Conservation (phyloP, 495 filamentous ascomycete species). For the Parachaetomium inaequale region DNA sequence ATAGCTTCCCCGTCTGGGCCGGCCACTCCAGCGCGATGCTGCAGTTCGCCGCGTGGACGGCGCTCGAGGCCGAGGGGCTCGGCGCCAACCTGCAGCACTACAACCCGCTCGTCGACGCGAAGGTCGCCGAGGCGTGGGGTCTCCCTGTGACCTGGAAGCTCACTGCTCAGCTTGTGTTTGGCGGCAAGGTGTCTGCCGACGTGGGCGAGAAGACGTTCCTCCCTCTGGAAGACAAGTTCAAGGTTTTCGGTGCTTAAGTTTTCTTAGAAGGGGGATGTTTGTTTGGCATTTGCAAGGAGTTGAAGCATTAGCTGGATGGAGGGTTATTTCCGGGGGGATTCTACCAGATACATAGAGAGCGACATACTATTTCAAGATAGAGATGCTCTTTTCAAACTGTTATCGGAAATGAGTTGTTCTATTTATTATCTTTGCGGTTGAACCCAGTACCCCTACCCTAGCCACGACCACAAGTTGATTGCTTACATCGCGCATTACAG, state of each 20-base stretch:
- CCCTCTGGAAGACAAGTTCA: slow-evolving; percentile 54
- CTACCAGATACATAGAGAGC: neutral
- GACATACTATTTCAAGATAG: neutral
- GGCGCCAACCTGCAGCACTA: slow-evolving; percentile 75
- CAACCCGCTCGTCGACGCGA: slow-evolving; percentile 61
- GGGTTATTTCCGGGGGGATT: neutral
- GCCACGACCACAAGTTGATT: slow-evolving; percentile 14
- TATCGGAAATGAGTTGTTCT: neutral
- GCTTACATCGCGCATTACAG: neutral
- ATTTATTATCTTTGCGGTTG: neutral
- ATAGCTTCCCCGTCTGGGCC: slow-evolving; percentile 58
- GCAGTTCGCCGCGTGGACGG: slow-evolving; percentile 63
- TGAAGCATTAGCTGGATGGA: neutral
- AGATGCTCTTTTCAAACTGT: neutral
- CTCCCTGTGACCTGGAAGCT: slow-evolving; percentile 59
- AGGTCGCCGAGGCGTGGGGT: slow-evolving; percentile 55
- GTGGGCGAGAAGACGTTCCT: slow-evolving; percentile 53
- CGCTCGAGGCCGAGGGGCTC: slow-evolving; percentile 65
- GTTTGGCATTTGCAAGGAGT: slow-evolving; percentile 13
- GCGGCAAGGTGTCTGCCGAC: slow-evolving; percentile 44
- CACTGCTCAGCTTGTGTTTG: slow-evolving; percentile 60
- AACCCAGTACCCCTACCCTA: neutral
- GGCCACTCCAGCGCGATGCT: slow-evolving; percentile 63
- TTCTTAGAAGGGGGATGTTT: neutral
- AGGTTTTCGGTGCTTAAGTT: slow-evolving; percentile 42